A percentile compares a stretch with the other conserved stretches of the same genome.
Conservation (phyloP, 306 rosid species). For the Trifolium repens region DNA sequence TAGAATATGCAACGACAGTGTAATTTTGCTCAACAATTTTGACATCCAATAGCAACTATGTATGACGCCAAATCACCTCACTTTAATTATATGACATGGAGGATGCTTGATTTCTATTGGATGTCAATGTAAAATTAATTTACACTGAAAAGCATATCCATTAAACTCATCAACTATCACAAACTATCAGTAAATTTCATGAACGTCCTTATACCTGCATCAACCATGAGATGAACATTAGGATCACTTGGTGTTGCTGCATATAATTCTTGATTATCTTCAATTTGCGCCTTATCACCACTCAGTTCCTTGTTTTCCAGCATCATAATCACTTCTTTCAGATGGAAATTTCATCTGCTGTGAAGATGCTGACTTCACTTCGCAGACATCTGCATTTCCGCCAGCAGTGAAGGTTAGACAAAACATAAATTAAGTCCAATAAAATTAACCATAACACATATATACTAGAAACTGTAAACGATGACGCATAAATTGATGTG, state of each 20-base stretch:
- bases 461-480: neutral
- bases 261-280: neutral
- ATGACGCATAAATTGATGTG: neutral
- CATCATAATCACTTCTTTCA: neutral
- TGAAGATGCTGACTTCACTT: neutral
- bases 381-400: neutral
- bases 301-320: neutral
- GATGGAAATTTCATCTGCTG: neutral
- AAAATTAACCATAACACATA: neutral
- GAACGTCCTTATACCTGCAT: neutral
- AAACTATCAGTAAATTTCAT: too few species aligned
- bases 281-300: neutral
- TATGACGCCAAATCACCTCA: too few species aligned
- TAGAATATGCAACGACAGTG: too few species aligned
- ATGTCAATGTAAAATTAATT: too few species aligned
- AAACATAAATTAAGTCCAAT: conserved; percentile 3
- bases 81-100: too few species aligned
- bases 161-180: too few species aligned
- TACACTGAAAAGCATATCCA: too few species aligned
- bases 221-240: neutral
- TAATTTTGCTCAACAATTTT: too few species aligned
- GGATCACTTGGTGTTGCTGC: neutral
- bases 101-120: too few species aligned
- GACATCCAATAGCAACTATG: too few species aligned
- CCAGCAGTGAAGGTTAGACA: conserved; percentile 17